Conservation (phyloP, 164 flowering plant genomes). For the Protea cynaroides region DNA sequence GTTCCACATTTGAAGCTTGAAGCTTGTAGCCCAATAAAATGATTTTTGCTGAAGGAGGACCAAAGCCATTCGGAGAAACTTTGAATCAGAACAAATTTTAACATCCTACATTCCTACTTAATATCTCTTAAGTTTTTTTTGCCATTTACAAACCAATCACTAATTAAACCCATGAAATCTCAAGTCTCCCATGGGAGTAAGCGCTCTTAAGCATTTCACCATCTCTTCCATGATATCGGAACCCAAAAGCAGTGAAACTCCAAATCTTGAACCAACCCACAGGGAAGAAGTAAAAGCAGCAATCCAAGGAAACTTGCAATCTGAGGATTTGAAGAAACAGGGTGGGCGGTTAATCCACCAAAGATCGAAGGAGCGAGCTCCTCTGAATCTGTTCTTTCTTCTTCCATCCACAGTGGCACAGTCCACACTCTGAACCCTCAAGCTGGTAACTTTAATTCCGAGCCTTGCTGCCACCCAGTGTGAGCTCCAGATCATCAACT, state of each 20-base stretch:
- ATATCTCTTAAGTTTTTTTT: not conserved
- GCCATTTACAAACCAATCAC: not conserved
- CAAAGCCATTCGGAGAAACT: too few species aligned
- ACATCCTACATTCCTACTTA: too few species aligned
- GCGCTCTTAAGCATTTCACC: too few species aligned
- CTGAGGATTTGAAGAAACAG: too few species aligned
- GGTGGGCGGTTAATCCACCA: not conserved
- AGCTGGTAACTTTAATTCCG: constrained; percentile 13
- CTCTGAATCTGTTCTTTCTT: not conserved
- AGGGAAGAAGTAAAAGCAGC: too few species aligned
- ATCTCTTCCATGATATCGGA: not conserved
- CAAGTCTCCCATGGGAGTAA: not conserved
- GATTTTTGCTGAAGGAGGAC: too few species aligned
- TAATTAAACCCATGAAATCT: not conserved
- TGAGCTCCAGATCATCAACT: constrained; percentile 84
- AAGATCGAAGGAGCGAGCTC: not conserved
- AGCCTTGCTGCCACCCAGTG: constrained; percentile 63
- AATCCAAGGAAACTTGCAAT: too few species aligned
- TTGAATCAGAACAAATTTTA: too few species aligned
- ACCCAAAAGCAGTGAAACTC: not conserved
- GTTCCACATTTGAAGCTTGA: too few species aligned
- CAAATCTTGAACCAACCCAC: not conserved
- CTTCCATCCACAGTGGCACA: not conserved
- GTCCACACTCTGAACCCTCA: not conserved
- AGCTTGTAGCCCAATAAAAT: too few species aligned